Evolutionary conservation across 1,139 yeast genomes (phyloP).

Genomic region (Candida sanyaensis): DNA sequence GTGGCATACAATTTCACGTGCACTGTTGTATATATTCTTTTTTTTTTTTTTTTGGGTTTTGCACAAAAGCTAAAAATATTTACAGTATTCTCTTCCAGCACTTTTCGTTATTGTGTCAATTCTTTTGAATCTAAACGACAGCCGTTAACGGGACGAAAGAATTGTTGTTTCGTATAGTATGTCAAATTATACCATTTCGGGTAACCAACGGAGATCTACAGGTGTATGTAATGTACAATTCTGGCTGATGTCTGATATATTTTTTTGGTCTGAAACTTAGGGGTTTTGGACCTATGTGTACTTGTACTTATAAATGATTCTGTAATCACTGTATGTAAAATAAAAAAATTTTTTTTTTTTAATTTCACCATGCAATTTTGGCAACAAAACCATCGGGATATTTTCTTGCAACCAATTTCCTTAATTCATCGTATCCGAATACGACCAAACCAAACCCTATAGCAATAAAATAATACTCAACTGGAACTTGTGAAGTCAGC

Average conservation of each 20-base stretch:
- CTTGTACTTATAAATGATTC: too few relatives aligned
- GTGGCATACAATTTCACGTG: slow-evolving; percentile 7
- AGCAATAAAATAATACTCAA: slow-evolving; percentile 51
- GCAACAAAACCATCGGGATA: slow-evolving; percentile 42
- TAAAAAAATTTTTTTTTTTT: too few relatives aligned
- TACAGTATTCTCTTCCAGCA: background rate
- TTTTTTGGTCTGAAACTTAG: background rate
- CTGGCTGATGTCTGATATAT: background rate
- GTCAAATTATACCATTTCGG: background rate
- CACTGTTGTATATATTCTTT: slow-evolving; percentile 1
- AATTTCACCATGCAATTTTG: slow-evolving; percentile 35
- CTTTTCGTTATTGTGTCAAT: background rate
- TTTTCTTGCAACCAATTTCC: slow-evolving; percentile 41
- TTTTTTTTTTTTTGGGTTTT: background rate
- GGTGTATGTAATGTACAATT: too few relatives aligned
- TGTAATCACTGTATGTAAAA: too few relatives aligned
- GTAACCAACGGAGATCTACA: background rate
- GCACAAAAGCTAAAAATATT: background rate
- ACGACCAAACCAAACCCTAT: slow-evolving; percentile 46
- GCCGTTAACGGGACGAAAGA: background rate
- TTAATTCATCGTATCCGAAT: slow-evolving; percentile 41
- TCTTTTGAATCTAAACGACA: too few relatives aligned
- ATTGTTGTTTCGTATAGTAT: background rate
- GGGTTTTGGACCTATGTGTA: too few relatives aligned
- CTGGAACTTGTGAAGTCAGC: slow-evolving; percentile 44